phyloP scores from a whole-genome alignment of 208 protist genomes.

The Leishmania amazonensis region DNA sequence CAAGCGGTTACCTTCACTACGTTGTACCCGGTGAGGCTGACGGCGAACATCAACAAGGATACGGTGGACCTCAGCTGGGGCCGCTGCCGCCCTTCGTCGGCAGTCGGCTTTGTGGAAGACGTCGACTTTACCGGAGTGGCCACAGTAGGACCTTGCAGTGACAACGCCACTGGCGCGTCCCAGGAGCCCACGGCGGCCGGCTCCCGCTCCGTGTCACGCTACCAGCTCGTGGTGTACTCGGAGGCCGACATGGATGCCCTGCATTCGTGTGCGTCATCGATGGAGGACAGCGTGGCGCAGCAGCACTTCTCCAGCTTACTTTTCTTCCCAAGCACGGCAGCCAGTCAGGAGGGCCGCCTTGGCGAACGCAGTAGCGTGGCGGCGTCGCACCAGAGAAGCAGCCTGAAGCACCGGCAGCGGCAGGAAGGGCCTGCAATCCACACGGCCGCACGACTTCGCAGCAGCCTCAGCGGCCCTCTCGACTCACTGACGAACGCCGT shows the following conservation, averaged over 20 bases:
- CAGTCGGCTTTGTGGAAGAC: slow-evolving; percentile 18
- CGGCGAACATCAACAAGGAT: slow-evolving; percentile 38
- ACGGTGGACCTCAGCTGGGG: slow-evolving; percentile 44
- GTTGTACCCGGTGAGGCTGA: slow-evolving; percentile 48
- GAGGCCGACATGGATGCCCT: slow-evolving; percentile 29
- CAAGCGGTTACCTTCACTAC: slow-evolving; percentile 70
- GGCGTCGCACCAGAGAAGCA: neutral
- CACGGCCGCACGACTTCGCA: neutral
- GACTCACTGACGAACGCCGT: neutral
- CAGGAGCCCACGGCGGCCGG: neutral
- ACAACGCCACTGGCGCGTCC: neutral
- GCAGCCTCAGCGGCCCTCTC: slow-evolving; percentile 1
- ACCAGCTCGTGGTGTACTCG: slow-evolving; percentile 51
- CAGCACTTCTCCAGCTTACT: slow-evolving; percentile 16
- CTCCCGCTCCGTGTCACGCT: slow-evolving; percentile 37
- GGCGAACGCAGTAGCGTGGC: neutral
- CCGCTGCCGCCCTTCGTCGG: slow-evolving; percentile 8
- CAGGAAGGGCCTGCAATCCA: neutral
- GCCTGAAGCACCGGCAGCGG: neutral
- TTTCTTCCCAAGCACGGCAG: neutral
- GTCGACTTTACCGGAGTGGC: neutral
- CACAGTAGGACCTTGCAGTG: neutral
- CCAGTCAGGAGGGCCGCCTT: slow-evolving; percentile 4
- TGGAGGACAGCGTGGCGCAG: slow-evolving; percentile 25
- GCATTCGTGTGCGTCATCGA: slow-evolving; percentile 12